Percentiles rank a stretch among this genome's conserved stretches.
Conservation (phyloP, 257 asterid species). For the Misopates orontium region DNA sequence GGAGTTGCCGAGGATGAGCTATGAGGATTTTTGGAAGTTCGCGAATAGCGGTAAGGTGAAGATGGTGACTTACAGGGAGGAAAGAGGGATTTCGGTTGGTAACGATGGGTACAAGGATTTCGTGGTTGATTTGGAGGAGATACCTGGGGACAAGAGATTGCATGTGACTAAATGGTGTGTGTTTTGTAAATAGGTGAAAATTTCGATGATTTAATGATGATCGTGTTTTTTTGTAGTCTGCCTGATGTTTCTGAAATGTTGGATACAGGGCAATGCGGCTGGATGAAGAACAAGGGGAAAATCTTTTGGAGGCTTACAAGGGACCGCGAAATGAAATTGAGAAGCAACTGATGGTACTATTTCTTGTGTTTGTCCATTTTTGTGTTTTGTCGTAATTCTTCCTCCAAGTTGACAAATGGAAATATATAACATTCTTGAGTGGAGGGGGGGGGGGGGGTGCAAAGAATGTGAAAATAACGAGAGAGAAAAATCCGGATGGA, state of each 20-base stretch:
- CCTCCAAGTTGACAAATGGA: slow-evolving; percentile 1
- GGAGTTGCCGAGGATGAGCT: slow-evolving; percentile 71
- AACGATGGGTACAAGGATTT: slow-evolving; percentile 51
- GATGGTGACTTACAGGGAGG: slow-evolving; percentile 77
- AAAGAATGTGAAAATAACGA: too few species aligned
- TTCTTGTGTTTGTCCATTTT: slow-evolving; percentile 4
- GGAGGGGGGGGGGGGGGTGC: too few species aligned
- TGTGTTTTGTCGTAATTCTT: slow-evolving; percentile 18
- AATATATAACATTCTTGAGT: slow-evolving; percentile 24
- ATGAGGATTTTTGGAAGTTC: slow-evolving; percentile 70
- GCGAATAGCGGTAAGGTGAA: slow-evolving; percentile 67
- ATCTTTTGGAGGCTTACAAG: slow-evolving; percentile 55
- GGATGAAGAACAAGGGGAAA: slow-evolving; percentile 57
- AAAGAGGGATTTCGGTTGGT: slow-evolving; percentile 36
- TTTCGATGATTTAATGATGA: slow-evolving; percentile 20
- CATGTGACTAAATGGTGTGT: slow-evolving; percentile 90
- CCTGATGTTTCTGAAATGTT: slow-evolving; percentile 28
- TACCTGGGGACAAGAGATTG: slow-evolving; percentile 78
- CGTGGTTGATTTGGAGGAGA: slow-evolving; percentile 85
- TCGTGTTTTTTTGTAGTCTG: slow-evolving; percentile 16
- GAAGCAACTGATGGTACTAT: slow-evolving; percentile 72
- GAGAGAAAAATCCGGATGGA: too few species aligned
- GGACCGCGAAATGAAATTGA: slow-evolving; percentile 87
- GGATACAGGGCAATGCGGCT: slow-evolving; percentile 72
- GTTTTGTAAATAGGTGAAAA: slow-evolving; percentile 22